phyloP scores from a whole-genome alignment of 73 alveolate genomes.

The Effrenium voratum region DNA sequence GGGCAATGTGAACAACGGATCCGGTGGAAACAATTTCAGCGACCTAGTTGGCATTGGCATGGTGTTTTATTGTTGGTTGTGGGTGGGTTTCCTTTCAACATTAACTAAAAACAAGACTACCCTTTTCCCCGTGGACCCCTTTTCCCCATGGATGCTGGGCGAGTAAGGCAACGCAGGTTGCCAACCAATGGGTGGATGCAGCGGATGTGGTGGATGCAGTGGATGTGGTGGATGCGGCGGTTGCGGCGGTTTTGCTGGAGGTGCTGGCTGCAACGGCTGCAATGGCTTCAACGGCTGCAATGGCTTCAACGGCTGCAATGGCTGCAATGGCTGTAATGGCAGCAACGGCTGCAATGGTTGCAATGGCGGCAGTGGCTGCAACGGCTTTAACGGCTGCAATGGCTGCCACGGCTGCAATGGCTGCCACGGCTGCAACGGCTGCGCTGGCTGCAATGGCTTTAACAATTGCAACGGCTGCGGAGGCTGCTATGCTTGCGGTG shows the following conservation, averaged over 20 bases:
- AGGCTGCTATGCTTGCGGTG: neutral
- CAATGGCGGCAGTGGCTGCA: neutral
- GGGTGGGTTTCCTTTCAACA: neutral
- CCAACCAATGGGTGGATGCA: neutral
- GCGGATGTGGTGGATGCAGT: neutral
- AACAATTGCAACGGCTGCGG: conserved; percentile 21
- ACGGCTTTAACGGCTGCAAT: neutral
- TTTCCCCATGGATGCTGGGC: neutral
- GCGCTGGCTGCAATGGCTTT: neutral
- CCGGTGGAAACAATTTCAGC: no score
- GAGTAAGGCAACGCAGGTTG: neutral
- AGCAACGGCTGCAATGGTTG: neutral
- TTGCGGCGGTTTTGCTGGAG: neutral
- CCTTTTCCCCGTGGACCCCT: neutral
- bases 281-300: neutral
- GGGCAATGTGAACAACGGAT: neutral
- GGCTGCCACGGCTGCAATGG: neutral
- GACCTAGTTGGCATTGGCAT: neutral
- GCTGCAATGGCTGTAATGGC: neutral
- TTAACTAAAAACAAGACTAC: neutral
- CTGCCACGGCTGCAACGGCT: conserved; percentile 12
- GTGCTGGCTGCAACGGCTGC: conserved; percentile 1
- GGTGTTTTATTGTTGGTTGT: no score
- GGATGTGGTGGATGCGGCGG: neutral
- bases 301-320: neutral